Percentiles rank a stretch among this genome's conserved stretches.
Evolutionary conservation across 2,329 filamentous ascomycete species (phyloP).

Genomic region (Huntiella moniliformis): DNA sequence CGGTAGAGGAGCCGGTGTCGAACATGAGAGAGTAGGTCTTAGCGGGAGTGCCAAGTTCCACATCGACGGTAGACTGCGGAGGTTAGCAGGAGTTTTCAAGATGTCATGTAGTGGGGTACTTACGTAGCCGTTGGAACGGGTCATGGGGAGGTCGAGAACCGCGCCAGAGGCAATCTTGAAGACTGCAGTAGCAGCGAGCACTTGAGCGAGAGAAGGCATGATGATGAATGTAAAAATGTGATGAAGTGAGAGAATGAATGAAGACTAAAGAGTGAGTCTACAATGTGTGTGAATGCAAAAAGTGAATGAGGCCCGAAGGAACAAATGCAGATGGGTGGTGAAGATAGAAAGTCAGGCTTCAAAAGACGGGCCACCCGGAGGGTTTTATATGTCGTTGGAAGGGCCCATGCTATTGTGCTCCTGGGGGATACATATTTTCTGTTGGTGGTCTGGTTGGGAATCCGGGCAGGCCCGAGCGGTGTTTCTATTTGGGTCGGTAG

Average conservation of each 20-base stretch:
- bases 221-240: not conserved
- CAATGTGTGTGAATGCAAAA: too few species aligned
- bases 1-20: conserved; percentile 20
- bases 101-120: not conserved
- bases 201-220: conserved; percentile 9
- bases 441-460: too few species aligned
- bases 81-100: not conserved
- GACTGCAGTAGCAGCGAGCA: conserved; percentile 8
- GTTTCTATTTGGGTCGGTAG: too few species aligned
- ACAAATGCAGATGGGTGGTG: too few species aligned
- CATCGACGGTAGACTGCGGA: conserved; percentile 6
- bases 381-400: too few species aligned
- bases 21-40: conserved; percentile 17
- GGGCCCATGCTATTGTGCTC: too few species aligned
- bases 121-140: conserved; percentile 10
- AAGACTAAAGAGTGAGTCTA: too few species aligned
- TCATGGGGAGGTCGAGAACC: conserved; percentile 10
- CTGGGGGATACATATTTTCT: too few species aligned
- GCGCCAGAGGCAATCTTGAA: conserved; percentile 4
- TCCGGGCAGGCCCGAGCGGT: too few species aligned
- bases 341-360: too few species aligned
- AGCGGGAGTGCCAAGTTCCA: conserved; percentile 18
- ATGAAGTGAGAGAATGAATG: not conserved
- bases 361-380: too few species aligned
- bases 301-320: too few species aligned